A percentile compares a stretch with the other conserved stretches of the same genome.
These are phyloP conservation scores for Melastoma candidum DNA, from an alignment of 441 rosid genomes.

Conservation along the genomic window DNA sequence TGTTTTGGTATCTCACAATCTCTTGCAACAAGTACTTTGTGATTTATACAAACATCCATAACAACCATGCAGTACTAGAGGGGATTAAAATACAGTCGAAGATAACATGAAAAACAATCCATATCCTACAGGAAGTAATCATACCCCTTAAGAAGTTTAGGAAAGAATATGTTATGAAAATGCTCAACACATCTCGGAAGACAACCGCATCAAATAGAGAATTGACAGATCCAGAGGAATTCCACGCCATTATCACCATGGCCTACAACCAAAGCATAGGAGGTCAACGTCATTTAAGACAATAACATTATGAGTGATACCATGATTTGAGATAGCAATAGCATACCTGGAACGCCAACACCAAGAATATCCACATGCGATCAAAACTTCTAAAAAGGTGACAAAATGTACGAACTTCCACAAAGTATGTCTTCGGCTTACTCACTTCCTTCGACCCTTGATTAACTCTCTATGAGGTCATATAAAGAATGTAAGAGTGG, in stretches of 20 bases:
- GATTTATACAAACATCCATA: too few species aligned
- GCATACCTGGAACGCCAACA: constrained; percentile 76
- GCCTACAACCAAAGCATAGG: constrained; percentile 37
- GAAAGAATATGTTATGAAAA: constrained; percentile 83
- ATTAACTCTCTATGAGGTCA: constrained; percentile 42
- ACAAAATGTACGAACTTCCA: constrained; percentile 98
- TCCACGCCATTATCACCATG: constrained; percentile 94
- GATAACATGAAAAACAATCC: constrained; percentile 7
- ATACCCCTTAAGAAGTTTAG: constrained; percentile 86
- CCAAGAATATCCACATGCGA: constrained; percentile 95
- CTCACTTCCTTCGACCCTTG: constrained; percentile 42
- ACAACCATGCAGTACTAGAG: too few species aligned
- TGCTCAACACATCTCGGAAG: constrained; percentile 61
- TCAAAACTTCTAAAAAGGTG: constrained; percentile 92
- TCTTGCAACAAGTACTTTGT: too few species aligned
- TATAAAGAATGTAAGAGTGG: not conserved
- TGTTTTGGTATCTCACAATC: too few species aligned
- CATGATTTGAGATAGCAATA: constrained; percentile 11
- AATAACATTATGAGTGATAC: constrained; percentile 12
- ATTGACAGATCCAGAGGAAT: constrained; percentile 57
- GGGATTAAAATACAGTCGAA: too few species aligned
- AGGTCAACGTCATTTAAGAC: constrained; percentile 1
- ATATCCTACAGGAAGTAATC: not conserved
- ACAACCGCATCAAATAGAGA: constrained; percentile 52
- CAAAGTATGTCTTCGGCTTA: constrained; percentile 94